phyloP scores from a whole-genome alignment of 345 rosid species.

The Populus deltoides region DNA sequence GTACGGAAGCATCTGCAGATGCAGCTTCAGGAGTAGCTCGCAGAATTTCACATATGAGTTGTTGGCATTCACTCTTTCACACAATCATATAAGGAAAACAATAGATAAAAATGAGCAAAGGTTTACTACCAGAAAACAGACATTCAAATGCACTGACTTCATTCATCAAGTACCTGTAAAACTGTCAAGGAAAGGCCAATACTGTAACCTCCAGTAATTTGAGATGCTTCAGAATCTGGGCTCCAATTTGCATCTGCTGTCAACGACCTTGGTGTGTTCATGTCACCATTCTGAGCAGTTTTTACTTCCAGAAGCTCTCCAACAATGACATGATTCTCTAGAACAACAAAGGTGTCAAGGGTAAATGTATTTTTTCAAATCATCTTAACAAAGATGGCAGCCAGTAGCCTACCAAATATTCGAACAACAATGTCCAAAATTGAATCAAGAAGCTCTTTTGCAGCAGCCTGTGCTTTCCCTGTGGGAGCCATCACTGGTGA shows the following conservation, averaged over 20 bases:
- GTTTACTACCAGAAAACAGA: not conserved
- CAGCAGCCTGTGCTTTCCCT: slow-evolving; percentile 90
- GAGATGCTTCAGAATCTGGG: slow-evolving; percentile 74
- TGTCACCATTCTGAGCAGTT: slow-evolving; percentile 53
- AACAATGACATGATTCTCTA: slow-evolving; percentile 89
- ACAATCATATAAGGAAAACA: slow-evolving; percentile 17
- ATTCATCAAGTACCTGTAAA: slow-evolving; percentile 53
- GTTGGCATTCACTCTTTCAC: slow-evolving; percentile 95
- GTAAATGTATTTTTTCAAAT: not conserved
- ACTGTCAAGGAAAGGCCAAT: slow-evolving; percentile 92
- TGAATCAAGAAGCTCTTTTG: slow-evolving; percentile 89
- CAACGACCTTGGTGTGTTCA: slow-evolving; percentile 65
- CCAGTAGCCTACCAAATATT: slow-evolving; percentile 70
- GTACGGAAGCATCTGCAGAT: slow-evolving; percentile 93
- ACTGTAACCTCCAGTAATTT: slow-evolving; percentile 88
- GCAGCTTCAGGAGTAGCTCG: slow-evolving; percentile 99
- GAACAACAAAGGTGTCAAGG: not conserved
- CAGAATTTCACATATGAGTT: slow-evolving; percentile 95
- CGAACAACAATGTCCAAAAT: slow-evolving; percentile 72
- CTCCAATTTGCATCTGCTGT: slow-evolving; percentile 63
- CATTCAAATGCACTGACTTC: not conserved
- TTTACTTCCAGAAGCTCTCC: slow-evolving; percentile 90
- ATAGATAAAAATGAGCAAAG: slow-evolving; percentile 8
- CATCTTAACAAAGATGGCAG: not conserved
- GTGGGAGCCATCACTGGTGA: slow-evolving; percentile 93